Conservation (phyloP, 441 rosid species). For the Kokia cookei region DNA sequence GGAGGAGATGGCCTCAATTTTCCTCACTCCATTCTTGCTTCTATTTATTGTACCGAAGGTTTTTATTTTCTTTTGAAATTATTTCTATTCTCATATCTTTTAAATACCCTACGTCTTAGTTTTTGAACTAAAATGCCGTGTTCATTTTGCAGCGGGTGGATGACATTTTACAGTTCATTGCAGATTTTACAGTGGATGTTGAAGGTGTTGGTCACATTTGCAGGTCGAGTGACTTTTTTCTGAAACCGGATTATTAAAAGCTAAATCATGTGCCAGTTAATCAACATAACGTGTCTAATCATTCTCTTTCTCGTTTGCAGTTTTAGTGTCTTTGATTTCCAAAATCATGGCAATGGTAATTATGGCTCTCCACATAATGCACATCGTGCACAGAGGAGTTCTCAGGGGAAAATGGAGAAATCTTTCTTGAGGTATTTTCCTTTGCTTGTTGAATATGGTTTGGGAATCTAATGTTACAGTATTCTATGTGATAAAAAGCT, state of each 20-base stretch:
- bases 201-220: constrained; percentile 99
- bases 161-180: constrained; percentile 86
- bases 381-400: constrained; percentile 58
- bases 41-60: constrained; percentile 91
- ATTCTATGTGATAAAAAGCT: not conserved
- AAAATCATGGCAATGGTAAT: constrained; percentile 78
- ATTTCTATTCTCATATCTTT: not conserved
- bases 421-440: constrained; percentile 78
- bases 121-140: constrained; percentile 11
- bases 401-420: constrained; percentile 98
- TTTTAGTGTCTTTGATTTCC: constrained; percentile 81
- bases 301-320: constrained; percentile 37
- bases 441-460: not conserved
- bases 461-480: not conserved
- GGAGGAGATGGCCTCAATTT: constrained; percentile 96
- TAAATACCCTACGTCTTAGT: not conserved
- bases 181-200: constrained; percentile 67
- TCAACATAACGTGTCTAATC: not conserved
- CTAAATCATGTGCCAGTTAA: not conserved
- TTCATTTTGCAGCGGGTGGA: constrained; percentile 77
- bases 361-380: constrained; percentile 73
- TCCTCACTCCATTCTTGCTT: constrained; percentile 91
- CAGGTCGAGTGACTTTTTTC: constrained; percentile 40
- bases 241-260: not conserved
- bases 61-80: not conserved